A percentile compares a stretch with the other conserved stretches of the same genome.
These are phyloP conservation scores for Pyrenochaeta sp. DNA, from an alignment of 2,329 filamentous ascomycete species.

Conservation along the genomic window DNA sequence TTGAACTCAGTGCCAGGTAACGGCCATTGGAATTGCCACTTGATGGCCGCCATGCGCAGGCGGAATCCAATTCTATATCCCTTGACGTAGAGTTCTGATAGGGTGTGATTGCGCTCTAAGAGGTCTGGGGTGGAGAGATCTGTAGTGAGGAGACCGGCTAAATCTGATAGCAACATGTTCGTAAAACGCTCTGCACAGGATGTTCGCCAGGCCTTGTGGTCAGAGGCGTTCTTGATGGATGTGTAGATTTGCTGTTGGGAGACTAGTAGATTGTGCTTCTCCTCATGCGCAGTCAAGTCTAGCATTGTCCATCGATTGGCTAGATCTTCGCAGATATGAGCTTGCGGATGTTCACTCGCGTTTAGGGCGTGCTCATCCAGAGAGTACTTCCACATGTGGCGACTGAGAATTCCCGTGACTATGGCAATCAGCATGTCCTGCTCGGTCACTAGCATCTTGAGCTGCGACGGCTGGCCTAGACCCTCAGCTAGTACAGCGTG, in stretches of 20 bases:
- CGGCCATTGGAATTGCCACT: conserved; percentile 27
- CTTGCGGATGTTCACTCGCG: conserved; percentile 14
- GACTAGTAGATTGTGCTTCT: conserved; percentile 17
- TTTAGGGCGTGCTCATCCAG: conserved; percentile 21
- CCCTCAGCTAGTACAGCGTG: conserved; percentile 2
- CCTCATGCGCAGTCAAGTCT: not conserved
- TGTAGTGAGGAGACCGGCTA: conserved; percentile 1
- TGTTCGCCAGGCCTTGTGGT: conserved; percentile 20
- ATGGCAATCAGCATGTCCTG: conserved; percentile 15
- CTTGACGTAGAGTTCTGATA: conserved; percentile 29
- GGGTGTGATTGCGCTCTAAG: conserved; percentile 11
- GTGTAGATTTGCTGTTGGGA: conserved; percentile 23
- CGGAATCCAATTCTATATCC: conserved; percentile 33
- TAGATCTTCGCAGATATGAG: conserved; percentile 9
- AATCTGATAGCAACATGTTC: conserved; percentile 1
- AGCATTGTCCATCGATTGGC: conserved; percentile 9
- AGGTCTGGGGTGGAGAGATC: conserved; percentile 5
- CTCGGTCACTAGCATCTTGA: conserved; percentile 17
- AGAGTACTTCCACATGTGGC: conserved; percentile 17
- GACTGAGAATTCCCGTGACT: conserved; percentile 19
- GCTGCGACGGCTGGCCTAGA: conserved; percentile 7
- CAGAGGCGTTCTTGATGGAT: conserved; percentile 13
- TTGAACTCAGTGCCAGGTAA: conserved; percentile 14
- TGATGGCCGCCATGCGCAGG: conserved; percentile 22
- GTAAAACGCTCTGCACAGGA: conserved; percentile 6